Evolutionary conservation across 2,329 filamentous ascomycete species (phyloP), one percentile per base, ranked within the genome.

Genomic region (Dothiorella sarmentorum): DNA sequence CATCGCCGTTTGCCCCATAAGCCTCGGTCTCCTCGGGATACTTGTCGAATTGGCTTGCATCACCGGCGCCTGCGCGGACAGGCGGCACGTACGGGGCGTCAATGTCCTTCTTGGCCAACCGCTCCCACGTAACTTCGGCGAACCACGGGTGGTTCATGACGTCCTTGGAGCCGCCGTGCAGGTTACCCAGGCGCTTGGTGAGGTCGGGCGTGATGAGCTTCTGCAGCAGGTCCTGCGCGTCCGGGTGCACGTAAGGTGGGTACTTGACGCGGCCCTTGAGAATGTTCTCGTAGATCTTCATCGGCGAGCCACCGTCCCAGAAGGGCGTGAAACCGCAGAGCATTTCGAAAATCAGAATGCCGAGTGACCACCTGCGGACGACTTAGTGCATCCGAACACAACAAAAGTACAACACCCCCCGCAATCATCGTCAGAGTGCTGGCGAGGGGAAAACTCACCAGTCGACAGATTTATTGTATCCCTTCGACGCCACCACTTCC

Each of bases 221-320:
- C 69, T 94, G 88, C 33, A 99, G 84, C 60, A 99, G 81, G 73
- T 97, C 90, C 71, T 96, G 91, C 0, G 94, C 94, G 71, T 97
- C 94, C 1, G 89, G 86, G 71, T 97, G 91, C 68, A 99, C 90
- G 73, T 97, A 99, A 5, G 90, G 88, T 56, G 94, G 94, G 73
- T 97, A 99, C 77, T 97, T 97, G 75, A 99, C 90, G 67, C 89
- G 88, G 61, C 93, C 94, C 70, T 91, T 92, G 63, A 99, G 84
- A 69, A 99, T 99, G 73, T 99, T 99, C 79, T 99, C 94, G 78
- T 99, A 99, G 69, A 99, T 99, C 77, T 96, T 97, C 85, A 99
- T 96, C 2, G 94, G 93, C 43, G 91, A 96, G 58, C 93, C 94
- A 67, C 90, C 90, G 73, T 99, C 94, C 93, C 94, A 99, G 80